These are phyloP conservation scores for Suillus plorans DNA, from an alignment of 768 basidiomycete species.

Conservation along the genomic window DNA sequence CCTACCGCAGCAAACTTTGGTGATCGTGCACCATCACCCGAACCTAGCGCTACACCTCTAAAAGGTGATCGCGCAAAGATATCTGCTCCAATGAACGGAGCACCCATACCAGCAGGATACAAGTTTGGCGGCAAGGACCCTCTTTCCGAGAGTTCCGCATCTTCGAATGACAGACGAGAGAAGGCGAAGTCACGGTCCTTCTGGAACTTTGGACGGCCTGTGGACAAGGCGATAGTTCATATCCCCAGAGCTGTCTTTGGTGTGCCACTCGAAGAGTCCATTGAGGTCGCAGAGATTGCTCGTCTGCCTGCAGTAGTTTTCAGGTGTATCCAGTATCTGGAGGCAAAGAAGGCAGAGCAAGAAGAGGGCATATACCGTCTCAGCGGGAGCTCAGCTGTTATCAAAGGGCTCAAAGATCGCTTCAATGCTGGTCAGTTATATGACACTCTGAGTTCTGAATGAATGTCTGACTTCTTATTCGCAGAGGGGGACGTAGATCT, in stretches of 20 bases:
- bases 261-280: slow-evolving; percentile 81
- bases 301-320: slow-evolving; percentile 93
- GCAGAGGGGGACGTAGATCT: slow-evolving; percentile 96
- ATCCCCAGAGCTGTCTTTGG: slow-evolving; percentile 82
- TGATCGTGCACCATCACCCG: slow-evolving; percentile 43
- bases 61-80: slow-evolving; percentile 81
- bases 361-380: slow-evolving; percentile 98
- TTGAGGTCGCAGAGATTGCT: slow-evolving; percentile 87
- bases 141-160: slow-evolving; percentile 36
- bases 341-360: slow-evolving; percentile 89
- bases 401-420: slow-evolving; percentile 88
- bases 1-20: slow-evolving; percentile 36
- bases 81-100: slow-evolving; percentile 83
- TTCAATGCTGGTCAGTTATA: slow-evolving; percentile 78
- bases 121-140: slow-evolving; percentile 85
- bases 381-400: slow-evolving; percentile 92
- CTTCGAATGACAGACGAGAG: slow-evolving; percentile 70
- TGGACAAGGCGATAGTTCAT: slow-evolving; percentile 41
- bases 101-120: slow-evolving; percentile 83
- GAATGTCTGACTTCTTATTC: slow-evolving; percentile 15
- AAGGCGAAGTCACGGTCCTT: slow-evolving; percentile 93
- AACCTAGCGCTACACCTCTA: slow-evolving; percentile 48
- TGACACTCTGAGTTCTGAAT: slow-evolving; percentile 9
- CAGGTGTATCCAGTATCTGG: slow-evolving; percentile 92
- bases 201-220: slow-evolving; percentile 84